Evolutionary conservation across 2,329 filamentous ascomycete species (phyloP).

Genomic region (Fusarium lyarnte): DNA sequence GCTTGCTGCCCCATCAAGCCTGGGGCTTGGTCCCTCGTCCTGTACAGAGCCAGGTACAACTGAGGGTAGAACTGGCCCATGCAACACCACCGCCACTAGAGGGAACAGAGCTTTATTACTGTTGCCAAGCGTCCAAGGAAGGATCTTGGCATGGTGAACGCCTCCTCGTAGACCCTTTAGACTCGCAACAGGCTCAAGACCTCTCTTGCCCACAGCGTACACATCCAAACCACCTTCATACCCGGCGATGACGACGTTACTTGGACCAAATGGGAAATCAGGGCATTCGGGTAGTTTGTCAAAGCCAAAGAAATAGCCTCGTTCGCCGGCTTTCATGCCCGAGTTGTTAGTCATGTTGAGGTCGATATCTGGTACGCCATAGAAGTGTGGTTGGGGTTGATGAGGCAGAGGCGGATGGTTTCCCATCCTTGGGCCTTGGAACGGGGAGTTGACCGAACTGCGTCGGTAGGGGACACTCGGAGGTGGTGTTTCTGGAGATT

Average conservation of each 20-base stretch:
- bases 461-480: constrained; percentile 52
- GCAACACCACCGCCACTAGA: constrained; percentile 80
- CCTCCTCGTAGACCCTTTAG: constrained; percentile 82
- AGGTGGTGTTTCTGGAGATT: constrained; percentile 53
- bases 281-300: constrained; percentile 70
- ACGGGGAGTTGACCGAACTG: constrained; percentile 63
- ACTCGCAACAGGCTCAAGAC: constrained; percentile 73
- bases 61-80: constrained; percentile 73
- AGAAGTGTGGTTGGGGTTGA: constrained; percentile 80
- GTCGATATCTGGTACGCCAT: constrained; percentile 78
- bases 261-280: constrained; percentile 53
- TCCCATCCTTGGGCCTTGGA: constrained; percentile 55
- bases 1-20: constrained; percentile 54
- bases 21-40: constrained; percentile 52
- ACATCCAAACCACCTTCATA: constrained; percentile 84
- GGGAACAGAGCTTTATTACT: constrained; percentile 70
- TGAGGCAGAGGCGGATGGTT: constrained; percentile 75
- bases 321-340: constrained; percentile 70
- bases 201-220: constrained; percentile 76
- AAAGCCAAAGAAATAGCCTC: constrained; percentile 83
- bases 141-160: constrained; percentile 82
- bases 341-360: constrained; percentile 68
- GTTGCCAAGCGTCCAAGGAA: constrained; percentile 71
- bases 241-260: constrained; percentile 79
- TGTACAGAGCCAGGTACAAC: constrained; percentile 49